Evolutionary conservation across 1,139 yeast genomes (phyloP).

Genomic region (Kurtzmaniella quercitrusa): DNA sequence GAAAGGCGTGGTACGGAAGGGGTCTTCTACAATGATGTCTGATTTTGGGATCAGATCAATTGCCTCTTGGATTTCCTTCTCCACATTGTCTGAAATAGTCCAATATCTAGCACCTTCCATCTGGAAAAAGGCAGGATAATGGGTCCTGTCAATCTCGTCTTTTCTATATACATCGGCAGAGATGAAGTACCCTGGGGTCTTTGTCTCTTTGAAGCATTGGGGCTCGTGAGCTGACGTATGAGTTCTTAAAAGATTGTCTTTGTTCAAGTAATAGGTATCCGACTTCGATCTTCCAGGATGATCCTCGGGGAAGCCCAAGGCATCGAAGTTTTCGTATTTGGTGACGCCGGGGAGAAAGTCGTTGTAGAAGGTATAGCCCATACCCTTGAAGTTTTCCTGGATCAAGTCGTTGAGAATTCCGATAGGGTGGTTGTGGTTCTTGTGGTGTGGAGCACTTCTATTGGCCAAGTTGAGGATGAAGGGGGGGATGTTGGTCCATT

Average conservation of each 20-base stretch:
- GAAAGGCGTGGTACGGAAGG: conserved; percentile 40
- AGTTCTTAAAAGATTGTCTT: conserved; percentile 68
- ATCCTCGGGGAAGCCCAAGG: conserved; percentile 82
- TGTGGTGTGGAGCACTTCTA: conserved; percentile 56
- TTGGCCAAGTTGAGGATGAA: conserved; percentile 66
- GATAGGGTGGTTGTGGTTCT: conserved; percentile 75
- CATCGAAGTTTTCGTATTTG: conserved; percentile 81
- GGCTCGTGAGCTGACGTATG: conserved; percentile 97
- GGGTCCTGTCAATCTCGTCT: conserved; percentile 93
- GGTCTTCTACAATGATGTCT: conserved; percentile 74
- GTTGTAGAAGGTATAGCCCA: conserved; percentile 78
- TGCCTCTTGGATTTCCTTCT: conserved; percentile 46
- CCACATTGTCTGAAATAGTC: conserved; percentile 49
- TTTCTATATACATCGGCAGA: conserved; percentile 95
- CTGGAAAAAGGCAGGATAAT: conserved; percentile 96
- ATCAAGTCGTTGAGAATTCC: conserved; percentile 78
- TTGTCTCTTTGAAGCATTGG: conserved; percentile 59
- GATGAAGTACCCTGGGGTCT: conserved; percentile 85
- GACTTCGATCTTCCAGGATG: conserved; percentile 93
- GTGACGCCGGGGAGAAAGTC: conserved; percentile 82
- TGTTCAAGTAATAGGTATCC: conserved; percentile 87
- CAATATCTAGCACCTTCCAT: conserved; percentile 95
- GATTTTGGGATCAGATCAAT: conserved; percentile 65
- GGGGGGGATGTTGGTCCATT: conserved; percentile 83
- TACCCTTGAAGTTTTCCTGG: conserved; percentile 58